Evolutionary conservation across 768 basidiomycete genomes (phyloP).

Genomic region (Auricularia heimuer): DNA sequence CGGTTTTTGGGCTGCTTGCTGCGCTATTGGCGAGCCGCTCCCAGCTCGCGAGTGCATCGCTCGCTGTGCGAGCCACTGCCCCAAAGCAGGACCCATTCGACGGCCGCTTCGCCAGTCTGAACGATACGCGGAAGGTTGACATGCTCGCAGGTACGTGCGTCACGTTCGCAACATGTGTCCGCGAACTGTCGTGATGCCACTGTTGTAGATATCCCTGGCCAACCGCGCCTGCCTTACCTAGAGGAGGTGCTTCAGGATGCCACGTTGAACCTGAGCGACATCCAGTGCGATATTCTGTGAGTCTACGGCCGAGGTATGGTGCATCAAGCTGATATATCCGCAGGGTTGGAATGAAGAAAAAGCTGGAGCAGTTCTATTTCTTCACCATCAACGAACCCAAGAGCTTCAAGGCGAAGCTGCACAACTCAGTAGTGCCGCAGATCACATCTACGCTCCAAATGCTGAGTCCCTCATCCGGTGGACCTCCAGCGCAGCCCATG

Average conservation of each 20-base stretch:
- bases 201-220: neutral
- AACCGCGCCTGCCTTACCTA: neutral
- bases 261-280: conserved; percentile 10
- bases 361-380: conserved; percentile 41
- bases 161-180: neutral
- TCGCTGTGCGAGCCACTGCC: neutral
- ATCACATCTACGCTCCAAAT: conserved; percentile 40
- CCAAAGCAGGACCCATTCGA: neutral
- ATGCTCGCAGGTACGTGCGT: neutral
- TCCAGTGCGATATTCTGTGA: conserved; percentile 14
- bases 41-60: too few species aligned
- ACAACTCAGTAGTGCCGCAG: conserved; percentile 28
- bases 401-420: conserved; percentile 31
- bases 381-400: conserved; percentile 38
- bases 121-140: neutral
- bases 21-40: too few species aligned
- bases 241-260: neutral
- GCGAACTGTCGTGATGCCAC: neutral
- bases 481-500: conserved; percentile 23
- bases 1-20: too few species aligned
- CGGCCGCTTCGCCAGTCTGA: neutral
- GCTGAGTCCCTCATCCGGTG: conserved; percentile 11
- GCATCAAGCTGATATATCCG: neutral
- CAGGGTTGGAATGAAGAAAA: conserved; percentile 30
- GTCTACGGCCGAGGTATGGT: neutral